phyloP scores from a whole-genome alignment of 352 stramenopile species.

The Phytophthora lateralis region DNA sequence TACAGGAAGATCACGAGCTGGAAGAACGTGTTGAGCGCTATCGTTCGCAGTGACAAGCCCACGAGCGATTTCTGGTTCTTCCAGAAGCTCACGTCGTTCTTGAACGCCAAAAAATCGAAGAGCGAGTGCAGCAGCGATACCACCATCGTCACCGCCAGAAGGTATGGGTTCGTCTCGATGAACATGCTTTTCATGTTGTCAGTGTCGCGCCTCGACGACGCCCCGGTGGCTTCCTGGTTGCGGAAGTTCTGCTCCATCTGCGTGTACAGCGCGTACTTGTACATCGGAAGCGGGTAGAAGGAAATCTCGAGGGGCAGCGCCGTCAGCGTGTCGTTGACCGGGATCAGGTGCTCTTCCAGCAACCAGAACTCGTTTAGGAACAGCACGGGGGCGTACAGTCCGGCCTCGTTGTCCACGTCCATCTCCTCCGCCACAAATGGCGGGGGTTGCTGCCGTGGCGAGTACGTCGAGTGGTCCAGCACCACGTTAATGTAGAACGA shows the following conservation, averaged over 20 bases:
- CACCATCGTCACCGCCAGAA: slow-evolving; percentile 95
- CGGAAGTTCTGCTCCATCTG: slow-evolving; percentile 93
- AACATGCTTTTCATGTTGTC: slow-evolving; percentile 96
- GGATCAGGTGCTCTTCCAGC: slow-evolving; percentile 83
- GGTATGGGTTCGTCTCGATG: slow-evolving; percentile 97
- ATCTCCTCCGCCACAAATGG: slow-evolving; percentile 73
- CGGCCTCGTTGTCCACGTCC: slow-evolving; percentile 55
- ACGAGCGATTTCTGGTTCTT: slow-evolving; percentile 96
- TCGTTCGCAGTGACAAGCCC: slow-evolving; percentile 93
- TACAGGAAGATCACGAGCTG: slow-evolving; percentile 98
- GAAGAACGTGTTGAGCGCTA: slow-evolving; percentile 97
- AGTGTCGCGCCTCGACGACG: slow-evolving; percentile 87
- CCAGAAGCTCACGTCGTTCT: slow-evolving; percentile 99
- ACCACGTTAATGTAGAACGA: slow-evolving; percentile 71
- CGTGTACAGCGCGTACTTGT: slow-evolving; percentile 94
- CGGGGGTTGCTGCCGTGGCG: slow-evolving; percentile 52
- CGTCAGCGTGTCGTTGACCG: slow-evolving; percentile 90
- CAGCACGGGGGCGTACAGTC: slow-evolving; percentile 89
- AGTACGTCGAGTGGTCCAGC: slow-evolving; percentile 75
- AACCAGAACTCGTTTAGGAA: slow-evolving; percentile 96
- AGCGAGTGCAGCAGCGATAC: slow-evolving; percentile 97
- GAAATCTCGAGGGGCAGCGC: slow-evolving; percentile 83
- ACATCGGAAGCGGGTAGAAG: slow-evolving; percentile 87
- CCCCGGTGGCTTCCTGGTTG: slow-evolving; percentile 93
- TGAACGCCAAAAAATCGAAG: slow-evolving; percentile 99